Conservation (phyloP, 352 stramenopile genomes). For the Thalassiosira mediterranea region DNA sequence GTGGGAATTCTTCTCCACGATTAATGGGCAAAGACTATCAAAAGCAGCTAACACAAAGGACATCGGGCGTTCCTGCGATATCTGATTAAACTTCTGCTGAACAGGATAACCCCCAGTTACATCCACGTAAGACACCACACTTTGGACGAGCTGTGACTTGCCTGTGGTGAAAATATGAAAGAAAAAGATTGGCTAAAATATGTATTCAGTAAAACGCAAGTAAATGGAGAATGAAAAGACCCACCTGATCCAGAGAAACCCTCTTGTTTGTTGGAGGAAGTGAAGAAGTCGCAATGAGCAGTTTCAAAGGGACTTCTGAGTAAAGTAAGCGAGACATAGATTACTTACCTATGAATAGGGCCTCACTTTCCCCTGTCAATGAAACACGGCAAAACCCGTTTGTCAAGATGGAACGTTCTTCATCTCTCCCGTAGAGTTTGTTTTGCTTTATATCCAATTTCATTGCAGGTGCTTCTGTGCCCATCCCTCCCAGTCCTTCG, state of each 20-base stretch:
- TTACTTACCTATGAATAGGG: neutral
- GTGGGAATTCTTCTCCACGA: conserved; percentile 3
- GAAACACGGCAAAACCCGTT: conserved; percentile 40
- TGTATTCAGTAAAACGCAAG: too few relatives aligned
- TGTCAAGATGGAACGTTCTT: conserved; percentile 17
- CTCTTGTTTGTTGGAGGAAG: too few relatives aligned
- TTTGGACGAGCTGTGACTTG: conserved; percentile 33
- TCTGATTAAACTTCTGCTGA: conserved; percentile 16
- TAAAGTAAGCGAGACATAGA: neutral
- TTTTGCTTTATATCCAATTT: neutral
- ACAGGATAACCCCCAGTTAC: conserved; percentile 34
- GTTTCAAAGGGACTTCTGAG: too few relatives aligned
- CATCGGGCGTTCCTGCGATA: neutral
- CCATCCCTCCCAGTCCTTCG: neutral
- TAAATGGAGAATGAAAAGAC: too few relatives aligned
- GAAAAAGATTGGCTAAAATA: too few relatives aligned
- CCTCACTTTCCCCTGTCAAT: conserved; percentile 22
- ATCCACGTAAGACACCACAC: conserved; percentile 17
- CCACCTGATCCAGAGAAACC: neutral
- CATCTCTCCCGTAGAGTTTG: conserved; percentile 40
- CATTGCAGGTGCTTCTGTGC: neutral
- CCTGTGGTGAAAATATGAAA: too few relatives aligned
- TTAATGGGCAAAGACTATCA: conserved; percentile 3
- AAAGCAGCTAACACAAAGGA: conserved; percentile 4
- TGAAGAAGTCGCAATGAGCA: too few relatives aligned